Conservation (phyloP, 208 protist genomes). For the Acanthamoeba culbertsoni region DNA sequence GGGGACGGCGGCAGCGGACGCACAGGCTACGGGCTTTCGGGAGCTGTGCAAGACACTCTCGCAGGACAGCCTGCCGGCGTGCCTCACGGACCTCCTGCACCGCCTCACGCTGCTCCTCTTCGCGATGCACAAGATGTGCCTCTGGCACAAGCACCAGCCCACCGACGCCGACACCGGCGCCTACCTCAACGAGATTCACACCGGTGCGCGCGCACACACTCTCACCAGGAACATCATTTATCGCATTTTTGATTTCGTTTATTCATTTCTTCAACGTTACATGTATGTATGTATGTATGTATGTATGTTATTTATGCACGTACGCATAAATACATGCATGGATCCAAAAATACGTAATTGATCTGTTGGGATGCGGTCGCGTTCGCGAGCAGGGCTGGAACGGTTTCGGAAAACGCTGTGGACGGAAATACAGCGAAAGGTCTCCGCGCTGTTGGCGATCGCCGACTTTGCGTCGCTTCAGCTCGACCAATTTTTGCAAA, state of each 20-base stretch:
- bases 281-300: too few species aligned
- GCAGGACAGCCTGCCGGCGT: background rate
- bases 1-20: background rate
- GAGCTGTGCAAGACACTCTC: background rate
- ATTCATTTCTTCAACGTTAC: too few species aligned
- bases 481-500: slow-evolving; percentile 31
- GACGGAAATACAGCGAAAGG: slow-evolving; percentile 41
- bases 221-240: background rate
- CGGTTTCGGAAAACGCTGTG: slow-evolving; percentile 15
- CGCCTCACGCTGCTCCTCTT: slow-evolving; percentile 18
- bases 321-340: too few species aligned
- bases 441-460: background rate
- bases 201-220: too few species aligned
- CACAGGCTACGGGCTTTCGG: background rate
- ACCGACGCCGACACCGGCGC: background rate
- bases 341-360: too few species aligned
- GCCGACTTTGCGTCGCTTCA: slow-evolving; percentile 32
- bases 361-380: background rate
- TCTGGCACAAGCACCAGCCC: background rate
- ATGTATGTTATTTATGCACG: too few species aligned
- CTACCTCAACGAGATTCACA: background rate
- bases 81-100: background rate
- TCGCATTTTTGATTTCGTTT: too few species aligned
- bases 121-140: slow-evolving; percentile 5
- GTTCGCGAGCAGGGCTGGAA: background rate